Evolutionary conservation across 352 stramenopile species (phyloP).

Genomic region (Aphanomyces stellatus): DNA sequence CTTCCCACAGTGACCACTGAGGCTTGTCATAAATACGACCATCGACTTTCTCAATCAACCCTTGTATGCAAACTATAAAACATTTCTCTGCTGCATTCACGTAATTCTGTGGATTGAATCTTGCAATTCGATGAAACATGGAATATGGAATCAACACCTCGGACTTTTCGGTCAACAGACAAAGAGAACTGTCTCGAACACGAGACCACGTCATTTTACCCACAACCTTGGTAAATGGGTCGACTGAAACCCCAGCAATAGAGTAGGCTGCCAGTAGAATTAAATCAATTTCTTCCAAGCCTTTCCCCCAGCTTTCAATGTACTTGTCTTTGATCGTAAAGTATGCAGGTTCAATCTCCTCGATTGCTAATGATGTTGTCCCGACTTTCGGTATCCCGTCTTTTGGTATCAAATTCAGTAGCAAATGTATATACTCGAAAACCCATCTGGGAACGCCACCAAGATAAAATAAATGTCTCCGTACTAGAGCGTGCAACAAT

Average conservation of each 20-base stretch:
- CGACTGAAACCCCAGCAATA: background rate
- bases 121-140: background rate
- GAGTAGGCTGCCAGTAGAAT: background rate
- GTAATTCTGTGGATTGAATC: background rate
- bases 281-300: background rate
- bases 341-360: background rate
- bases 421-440: constrained; percentile 22
- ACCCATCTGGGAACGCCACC: constrained; percentile 24
- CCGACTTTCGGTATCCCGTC: no score
- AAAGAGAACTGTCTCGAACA: background rate
- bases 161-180: background rate
- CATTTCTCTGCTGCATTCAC: background rate
- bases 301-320: background rate
- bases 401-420: background rate
- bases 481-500: constrained; percentile 20
- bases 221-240: background rate
- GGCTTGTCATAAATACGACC: background rate
- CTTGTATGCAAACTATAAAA: background rate
- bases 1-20: background rate
- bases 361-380: background rate
- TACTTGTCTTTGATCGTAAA: background rate
- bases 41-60: background rate
- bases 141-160: background rate
- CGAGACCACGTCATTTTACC: background rate
- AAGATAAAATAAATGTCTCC: constrained; percentile 25